Base-by-base conservation (phyloP, 331 rosid genomes). In the Ulmus americana region DNA sequence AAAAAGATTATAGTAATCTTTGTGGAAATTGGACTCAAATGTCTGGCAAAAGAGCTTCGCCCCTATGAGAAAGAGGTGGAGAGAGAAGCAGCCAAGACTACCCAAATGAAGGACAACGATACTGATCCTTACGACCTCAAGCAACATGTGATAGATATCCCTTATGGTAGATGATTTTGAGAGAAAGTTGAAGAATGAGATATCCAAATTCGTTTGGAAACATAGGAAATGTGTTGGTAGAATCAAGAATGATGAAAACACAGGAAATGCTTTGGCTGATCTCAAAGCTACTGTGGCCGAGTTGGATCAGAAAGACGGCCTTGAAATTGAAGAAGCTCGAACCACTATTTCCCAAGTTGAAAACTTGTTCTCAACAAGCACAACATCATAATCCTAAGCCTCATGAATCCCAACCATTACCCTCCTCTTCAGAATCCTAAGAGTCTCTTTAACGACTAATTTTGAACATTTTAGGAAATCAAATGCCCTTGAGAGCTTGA, bases 191-290 rank as follows among this genome's bases (percentile, higher is more conserved):
- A 20, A 20, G 22, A 50, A 5, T 50, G 55, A 50, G 16, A 13
- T 14, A 45, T 46, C 7, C 3, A 10, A 14, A 43, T 16, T 55
- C 72, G 47, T 51, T 49, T 55, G 44, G 59, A 41, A 63, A 55
- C n/a, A 54, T 85, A 91, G 97, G 97, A 81, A 88, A 86, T 79
- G 97, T 91, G 69, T 69, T 91, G 71, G 97, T 85, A 28, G 97
- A 91, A 82, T 91, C 96, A 64, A 84, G 96, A 83, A 91, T 86
- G 97, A 91, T 88, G 97, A 79, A 88, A 78, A 78, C 76, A n/a
- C n/a, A n/a, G n/a, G n/a, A n/a, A n/a, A n/a, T 74, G 48, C 59
- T 64, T 50, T 90, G 95, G 95, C 79, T 16, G 88, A 88, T 70
- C 63, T 20, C 22, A 20, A 20, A 20, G 1, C 22, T 20, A 20